Conservation (phyloP, 2,329 filamentous ascomycete species). For the Trichoderma asperellum region DNA sequence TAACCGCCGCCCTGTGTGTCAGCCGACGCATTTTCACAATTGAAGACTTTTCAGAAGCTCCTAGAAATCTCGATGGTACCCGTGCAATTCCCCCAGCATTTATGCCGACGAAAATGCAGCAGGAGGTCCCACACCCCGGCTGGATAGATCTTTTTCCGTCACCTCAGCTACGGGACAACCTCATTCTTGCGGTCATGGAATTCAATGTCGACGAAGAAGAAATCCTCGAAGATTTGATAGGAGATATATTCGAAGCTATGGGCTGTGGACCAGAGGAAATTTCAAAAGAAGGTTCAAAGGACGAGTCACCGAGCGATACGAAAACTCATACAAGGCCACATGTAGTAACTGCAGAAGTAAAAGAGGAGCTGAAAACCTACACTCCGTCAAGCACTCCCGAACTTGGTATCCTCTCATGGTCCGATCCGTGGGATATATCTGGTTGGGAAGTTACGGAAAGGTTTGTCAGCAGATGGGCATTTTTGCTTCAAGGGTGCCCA, state of each 20-base stretch:
- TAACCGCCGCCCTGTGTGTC: conserved; percentile 25
- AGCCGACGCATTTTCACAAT: conserved; percentile 23
- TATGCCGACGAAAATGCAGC: conserved; percentile 30
- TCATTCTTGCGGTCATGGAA: conserved; percentile 30
- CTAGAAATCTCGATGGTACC: conserved; percentile 8
- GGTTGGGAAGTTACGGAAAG: conserved; percentile 27
- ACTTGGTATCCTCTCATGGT: conserved; percentile 31
- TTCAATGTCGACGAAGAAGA: conserved; percentile 30
- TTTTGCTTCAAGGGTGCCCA: conserved; percentile 22
- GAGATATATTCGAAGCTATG: conserved; percentile 18
- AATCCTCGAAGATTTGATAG: conserved; percentile 31
- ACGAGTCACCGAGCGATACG: not conserved
- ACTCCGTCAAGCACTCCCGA: conserved; percentile 8
- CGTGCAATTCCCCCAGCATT: conserved; percentile 27
- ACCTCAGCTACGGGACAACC: conserved; percentile 32
- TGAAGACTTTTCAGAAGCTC: not conserved
- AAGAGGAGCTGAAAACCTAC: not conserved
- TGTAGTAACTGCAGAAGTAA: not conserved
- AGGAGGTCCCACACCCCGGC: conserved; percentile 30
- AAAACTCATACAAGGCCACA: not conserved
- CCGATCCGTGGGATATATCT: conserved; percentile 31
- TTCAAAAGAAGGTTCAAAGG: not conserved
- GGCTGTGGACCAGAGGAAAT: not conserved
- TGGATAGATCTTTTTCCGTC: conserved; percentile 33
- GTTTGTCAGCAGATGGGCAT: conserved; percentile 23